Conservation (phyloP, 108 stramenopile species). For the Heterococcus sp. region DNA sequence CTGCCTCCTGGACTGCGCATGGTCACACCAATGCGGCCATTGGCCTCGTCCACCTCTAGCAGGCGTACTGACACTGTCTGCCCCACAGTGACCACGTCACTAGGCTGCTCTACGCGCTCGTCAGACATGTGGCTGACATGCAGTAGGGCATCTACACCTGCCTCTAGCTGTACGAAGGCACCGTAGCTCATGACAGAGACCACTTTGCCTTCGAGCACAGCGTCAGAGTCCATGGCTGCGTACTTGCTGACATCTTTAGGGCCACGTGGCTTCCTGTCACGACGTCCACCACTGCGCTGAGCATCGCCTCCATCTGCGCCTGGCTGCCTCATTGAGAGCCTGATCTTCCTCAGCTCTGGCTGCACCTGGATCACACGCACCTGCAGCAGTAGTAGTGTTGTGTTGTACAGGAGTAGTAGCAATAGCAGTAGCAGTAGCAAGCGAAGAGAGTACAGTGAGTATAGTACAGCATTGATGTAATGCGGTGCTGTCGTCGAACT, state of each 20-base stretch:
- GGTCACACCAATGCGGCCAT: constrained; percentile 34
- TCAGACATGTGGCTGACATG: constrained; percentile 40
- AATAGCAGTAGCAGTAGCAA: too few relatives aligned
- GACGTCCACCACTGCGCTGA: neutral
- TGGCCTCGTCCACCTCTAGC: constrained; percentile 26
- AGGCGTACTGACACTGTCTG: constrained; percentile 41
- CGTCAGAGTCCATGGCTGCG: neutral
- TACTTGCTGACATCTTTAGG: constrained; percentile 27
- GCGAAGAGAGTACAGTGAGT: too few relatives aligned
- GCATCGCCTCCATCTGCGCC: constrained; percentile 2
- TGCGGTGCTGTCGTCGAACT: too few relatives aligned
- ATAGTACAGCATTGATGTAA: too few relatives aligned
- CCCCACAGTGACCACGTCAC: constrained; percentile 33
- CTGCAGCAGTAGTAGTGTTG: too few relatives aligned
- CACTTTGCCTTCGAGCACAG: constrained; percentile 12
- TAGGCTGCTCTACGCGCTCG: constrained; percentile 25
- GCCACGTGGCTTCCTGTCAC: constrained; percentile 7
- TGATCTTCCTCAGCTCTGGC: constrained; percentile 24
- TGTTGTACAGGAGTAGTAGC: too few relatives aligned
- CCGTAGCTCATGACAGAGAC: constrained; percentile 33
- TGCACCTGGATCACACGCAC: constrained; percentile 36
- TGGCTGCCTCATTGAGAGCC: constrained; percentile 34
- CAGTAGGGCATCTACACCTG: constrained; percentile 41
- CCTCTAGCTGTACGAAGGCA: constrained; percentile 45
- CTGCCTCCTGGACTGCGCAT: too few relatives aligned